These are phyloP conservation scores for Litsea cubeba DNA, from an alignment of 164 flowering plant genomes.

Conservation along the genomic window DNA sequence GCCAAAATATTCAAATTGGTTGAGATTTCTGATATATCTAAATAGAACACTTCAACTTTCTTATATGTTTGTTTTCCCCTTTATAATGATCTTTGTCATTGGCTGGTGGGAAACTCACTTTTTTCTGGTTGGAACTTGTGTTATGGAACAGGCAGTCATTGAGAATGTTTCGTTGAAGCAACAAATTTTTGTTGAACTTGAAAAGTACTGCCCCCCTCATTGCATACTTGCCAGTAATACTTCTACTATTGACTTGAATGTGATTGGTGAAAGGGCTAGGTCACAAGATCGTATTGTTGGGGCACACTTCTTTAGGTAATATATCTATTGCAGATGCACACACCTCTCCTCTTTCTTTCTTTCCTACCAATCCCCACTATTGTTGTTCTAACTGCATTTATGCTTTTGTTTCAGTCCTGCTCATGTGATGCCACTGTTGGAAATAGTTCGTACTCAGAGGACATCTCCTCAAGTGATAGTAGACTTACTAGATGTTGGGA, in stretches of 20 bases:
- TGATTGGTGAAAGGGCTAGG: slow-evolving; percentile 72
- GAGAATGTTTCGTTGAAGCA: slow-evolving; percentile 82
- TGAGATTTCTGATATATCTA: not conserved
- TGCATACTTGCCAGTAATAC: slow-evolving; percentile 92
- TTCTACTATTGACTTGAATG: slow-evolving; percentile 83
- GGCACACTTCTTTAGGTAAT: slow-evolving; percentile 91
- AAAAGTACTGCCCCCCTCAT: slow-evolving; percentile 74
- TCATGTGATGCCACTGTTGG: slow-evolving; percentile 93
- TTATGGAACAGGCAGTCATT: slow-evolving; percentile 70
- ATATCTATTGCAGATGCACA: not conserved
- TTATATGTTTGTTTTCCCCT: not conserved
- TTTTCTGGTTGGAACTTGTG: not conserved
- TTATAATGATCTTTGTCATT: not conserved
- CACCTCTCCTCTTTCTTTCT: too few species aligned
- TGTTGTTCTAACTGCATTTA: not conserved
- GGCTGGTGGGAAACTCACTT: not conserved
- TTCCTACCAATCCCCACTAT: not conserved
- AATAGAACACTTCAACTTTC: not conserved
- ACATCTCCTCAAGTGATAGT: slow-evolving; percentile 93
- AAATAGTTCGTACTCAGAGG: slow-evolving; percentile 72
- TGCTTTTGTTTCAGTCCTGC: slow-evolving; percentile 63
- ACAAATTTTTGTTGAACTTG: slow-evolving; percentile 87
- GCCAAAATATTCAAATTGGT: not conserved
- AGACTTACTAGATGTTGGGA: slow-evolving; percentile 77
- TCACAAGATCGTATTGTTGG: slow-evolving; percentile 86